Conservation (phyloP, 208 protist genomes). For the Trypanosoma rangeli region DNA sequence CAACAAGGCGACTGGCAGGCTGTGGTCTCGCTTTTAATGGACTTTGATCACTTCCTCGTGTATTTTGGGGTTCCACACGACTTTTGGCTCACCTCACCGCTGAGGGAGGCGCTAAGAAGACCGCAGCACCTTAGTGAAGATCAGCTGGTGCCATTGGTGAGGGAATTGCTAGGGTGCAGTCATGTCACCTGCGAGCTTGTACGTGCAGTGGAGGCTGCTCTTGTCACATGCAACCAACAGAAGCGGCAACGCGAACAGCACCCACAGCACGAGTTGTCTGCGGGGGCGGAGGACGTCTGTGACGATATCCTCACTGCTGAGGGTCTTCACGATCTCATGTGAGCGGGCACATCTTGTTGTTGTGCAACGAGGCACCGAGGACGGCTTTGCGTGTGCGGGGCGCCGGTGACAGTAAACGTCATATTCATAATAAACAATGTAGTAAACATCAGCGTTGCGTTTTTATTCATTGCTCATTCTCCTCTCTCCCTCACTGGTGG, state of each 20-base stretch:
- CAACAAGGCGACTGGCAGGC: slow-evolving; percentile 21
- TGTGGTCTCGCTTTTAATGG: slow-evolving; percentile 26
- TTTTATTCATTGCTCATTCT: background rate
- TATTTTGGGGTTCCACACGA: slow-evolving; percentile 42
- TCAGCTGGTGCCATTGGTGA: slow-evolving; percentile 5
- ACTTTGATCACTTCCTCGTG: slow-evolving; percentile 45
- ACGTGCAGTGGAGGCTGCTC: slow-evolving; percentile 10
- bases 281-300: background rate
- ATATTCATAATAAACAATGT: too few species aligned
- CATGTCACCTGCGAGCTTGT: slow-evolving; percentile 10
- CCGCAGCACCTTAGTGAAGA: background rate
- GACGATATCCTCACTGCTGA: slow-evolving; percentile 14
- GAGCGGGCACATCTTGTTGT: background rate
- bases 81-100: slow-evolving; percentile 19
- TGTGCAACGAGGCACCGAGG: too few species aligned
- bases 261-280: background rate
- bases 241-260: background rate
- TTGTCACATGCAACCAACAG: slow-evolving; percentile 16
- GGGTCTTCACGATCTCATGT: slow-evolving; percentile 3
- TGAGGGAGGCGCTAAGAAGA: background rate
- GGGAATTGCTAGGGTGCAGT: background rate
- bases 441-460: too few species aligned
- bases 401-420: too few species aligned
- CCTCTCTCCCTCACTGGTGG: background rate
- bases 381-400: background rate